Percentiles rank a stretch among this genome's conserved stretches.
Conservation (phyloP, 108 stramenopile species). For the Schizochytrium sp. region DNA sequence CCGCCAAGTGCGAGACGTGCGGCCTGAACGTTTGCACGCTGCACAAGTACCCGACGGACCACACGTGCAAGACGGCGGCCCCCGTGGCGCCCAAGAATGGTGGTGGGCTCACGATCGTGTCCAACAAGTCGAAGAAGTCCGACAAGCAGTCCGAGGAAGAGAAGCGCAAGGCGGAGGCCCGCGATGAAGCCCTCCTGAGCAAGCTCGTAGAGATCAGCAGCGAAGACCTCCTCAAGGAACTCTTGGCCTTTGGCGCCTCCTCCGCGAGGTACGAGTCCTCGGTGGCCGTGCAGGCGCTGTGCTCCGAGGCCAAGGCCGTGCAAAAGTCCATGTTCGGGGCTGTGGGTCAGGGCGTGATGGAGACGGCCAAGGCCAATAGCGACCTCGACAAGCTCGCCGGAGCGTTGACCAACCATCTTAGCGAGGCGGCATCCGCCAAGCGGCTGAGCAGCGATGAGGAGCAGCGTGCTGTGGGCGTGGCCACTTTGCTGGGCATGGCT, state of each 20-base stretch:
- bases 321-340: not conserved
- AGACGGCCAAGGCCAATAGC: not conserved
- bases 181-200: not conserved
- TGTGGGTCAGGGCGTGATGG: not conserved
- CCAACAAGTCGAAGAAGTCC: not conserved
- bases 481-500: not conserved
- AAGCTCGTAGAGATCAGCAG: not conserved
- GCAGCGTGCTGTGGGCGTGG: not conserved
- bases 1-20: not conserved
- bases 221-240: not conserved
- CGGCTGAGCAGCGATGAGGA: not conserved
- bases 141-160: not conserved
- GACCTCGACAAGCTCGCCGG: not conserved
- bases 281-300: not conserved
- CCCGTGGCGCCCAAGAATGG: not conserved
- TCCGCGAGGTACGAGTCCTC: constrained; percentile 6
- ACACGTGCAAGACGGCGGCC: not conserved
- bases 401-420: not conserved
- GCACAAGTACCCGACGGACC: not conserved
- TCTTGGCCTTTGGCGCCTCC: not conserved
- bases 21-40: not conserved
- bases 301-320: not conserved
- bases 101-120: not conserved
- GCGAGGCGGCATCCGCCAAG: not conserved
- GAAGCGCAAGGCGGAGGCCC: not conserved